phyloP scores from a whole-genome alignment of 441 rosid species.

The Dalechampia spathulata region DNA sequence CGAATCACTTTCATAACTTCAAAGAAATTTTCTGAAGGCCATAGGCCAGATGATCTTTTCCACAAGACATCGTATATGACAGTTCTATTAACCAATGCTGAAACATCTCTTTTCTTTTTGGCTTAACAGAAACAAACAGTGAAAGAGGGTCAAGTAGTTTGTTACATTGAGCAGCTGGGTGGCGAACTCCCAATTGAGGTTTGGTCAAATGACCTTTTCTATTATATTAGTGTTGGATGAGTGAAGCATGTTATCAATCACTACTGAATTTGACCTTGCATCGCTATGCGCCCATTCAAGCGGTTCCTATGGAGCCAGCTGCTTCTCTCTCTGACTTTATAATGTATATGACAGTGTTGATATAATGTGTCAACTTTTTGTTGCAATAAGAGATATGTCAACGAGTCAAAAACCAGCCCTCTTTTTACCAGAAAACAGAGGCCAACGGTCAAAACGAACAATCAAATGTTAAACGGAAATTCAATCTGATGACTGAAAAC shows the following conservation, averaged over 20 bases:
- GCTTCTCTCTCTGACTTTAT: neutral
- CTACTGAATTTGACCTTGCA: too few species aligned
- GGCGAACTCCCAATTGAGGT: conserved; percentile 79
- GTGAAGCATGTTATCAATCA: too few species aligned
- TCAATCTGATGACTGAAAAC: too few species aligned
- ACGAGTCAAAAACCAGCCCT: neutral
- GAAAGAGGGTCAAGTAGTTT: conserved; percentile 84
- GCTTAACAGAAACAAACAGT: conserved; percentile 61
- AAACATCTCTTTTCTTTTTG: too few species aligned
- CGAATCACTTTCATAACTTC: neutral
- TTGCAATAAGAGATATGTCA: neutral
- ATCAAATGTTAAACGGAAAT: too few species aligned
- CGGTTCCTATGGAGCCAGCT: too few species aligned
- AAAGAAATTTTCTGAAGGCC: neutral
- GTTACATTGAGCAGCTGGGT: conserved; percentile 86
- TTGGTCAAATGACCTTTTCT: neutral
- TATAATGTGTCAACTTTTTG: neutral
- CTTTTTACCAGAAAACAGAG: neutral
- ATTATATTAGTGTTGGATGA: too few species aligned
- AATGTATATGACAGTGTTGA: neutral
- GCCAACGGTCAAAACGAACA: too few species aligned
- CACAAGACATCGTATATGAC: too few species aligned
- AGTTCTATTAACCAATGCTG: too few species aligned
- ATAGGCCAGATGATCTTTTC: too few species aligned
- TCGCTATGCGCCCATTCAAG: too few species aligned